Percentiles rank a stretch among this genome's conserved stretches.
These are phyloP conservation scores for Plasmodiophora brassicae DNA, from an alignment of 208 protist species.

Conservation along the genomic window DNA sequence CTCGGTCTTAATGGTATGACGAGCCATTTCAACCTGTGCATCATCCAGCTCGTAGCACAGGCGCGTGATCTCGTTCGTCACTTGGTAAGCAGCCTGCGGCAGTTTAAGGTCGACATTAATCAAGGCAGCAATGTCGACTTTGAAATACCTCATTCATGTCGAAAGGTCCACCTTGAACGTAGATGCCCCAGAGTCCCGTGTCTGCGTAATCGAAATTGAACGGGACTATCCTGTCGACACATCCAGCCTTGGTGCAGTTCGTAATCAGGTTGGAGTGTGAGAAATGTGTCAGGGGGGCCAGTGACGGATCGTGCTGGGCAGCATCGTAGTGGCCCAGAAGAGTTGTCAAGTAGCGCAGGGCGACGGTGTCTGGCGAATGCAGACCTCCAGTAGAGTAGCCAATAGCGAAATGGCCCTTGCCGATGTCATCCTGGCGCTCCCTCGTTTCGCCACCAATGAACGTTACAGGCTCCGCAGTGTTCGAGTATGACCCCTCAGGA, in stretches of 20 bases:
- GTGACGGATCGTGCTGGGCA: too few species aligned
- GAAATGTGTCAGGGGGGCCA: neutral
- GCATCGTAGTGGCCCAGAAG: conserved; percentile 43
- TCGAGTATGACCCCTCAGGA: conserved; percentile 48
- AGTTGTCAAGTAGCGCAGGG: conserved; percentile 55
- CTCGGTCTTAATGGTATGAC: conserved; percentile 31
- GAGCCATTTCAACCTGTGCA: conserved; percentile 26
- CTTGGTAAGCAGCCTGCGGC: conserved; percentile 44
- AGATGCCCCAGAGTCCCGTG: conserved; percentile 71
- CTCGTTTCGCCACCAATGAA: conserved; percentile 60
- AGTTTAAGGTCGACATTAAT: too few species aligned
- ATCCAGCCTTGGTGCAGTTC: conserved; percentile 41
- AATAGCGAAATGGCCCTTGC: conserved; percentile 57
- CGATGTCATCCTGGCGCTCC: conserved; percentile 60
- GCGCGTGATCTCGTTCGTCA: conserved; percentile 43
- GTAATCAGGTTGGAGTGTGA: neutral
- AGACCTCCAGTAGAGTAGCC: conserved; percentile 71
- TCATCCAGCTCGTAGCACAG: conserved; percentile 47
- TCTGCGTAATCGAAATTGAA: conserved; percentile 71
- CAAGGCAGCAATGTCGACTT: too few species aligned
- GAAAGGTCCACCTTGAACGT: conserved; percentile 49
- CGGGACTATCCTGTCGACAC: conserved; percentile 56
- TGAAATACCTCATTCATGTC: too few species aligned
- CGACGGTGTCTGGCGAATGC: conserved; percentile 79
- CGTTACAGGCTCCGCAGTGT: conserved; percentile 63